Conservation (phyloP, 257 asterid species). For the Cynanchum wilfordii region DNA sequence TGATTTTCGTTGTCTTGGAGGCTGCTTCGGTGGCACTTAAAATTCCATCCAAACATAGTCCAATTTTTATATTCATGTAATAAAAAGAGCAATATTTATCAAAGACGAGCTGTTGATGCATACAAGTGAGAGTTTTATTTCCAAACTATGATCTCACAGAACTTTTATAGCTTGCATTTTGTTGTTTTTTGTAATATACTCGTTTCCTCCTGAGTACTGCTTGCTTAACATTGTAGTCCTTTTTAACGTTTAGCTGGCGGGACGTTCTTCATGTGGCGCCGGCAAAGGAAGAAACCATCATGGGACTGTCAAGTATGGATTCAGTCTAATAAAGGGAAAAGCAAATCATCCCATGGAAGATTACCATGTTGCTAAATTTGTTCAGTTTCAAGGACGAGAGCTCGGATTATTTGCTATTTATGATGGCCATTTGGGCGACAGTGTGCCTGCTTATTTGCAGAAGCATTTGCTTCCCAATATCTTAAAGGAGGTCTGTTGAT, state of each 20-base stretch:
- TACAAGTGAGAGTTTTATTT: background rate
- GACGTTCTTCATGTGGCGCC: conserved; percentile 43
- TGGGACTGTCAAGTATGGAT: conserved; percentile 65
- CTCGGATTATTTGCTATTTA: conserved; percentile 83
- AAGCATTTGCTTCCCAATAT: conserved; percentile 79
- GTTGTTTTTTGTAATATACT: background rate
- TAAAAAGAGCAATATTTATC: background rate
- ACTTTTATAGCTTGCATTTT: background rate
- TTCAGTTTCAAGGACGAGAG: conserved; percentile 49
- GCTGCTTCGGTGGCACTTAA: background rate
- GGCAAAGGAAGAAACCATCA: conserved; percentile 80
- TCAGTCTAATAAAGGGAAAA: conserved; percentile 73
- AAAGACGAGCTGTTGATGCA: background rate
- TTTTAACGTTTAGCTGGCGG: conserved; percentile 38
- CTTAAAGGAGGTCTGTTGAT: conserved; percentile 70
- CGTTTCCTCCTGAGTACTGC: background rate
- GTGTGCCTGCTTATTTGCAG: conserved; percentile 86
- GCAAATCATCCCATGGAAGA: conserved; percentile 99
- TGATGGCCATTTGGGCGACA: conserved; percentile 88
- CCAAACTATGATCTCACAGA: background rate
- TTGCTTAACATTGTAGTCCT: conserved; percentile 8
- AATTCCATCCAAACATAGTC: background rate
- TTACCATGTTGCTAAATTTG: conserved; percentile 86
- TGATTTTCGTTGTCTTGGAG: background rate
- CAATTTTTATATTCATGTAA: background rate